Percentiles rank a stretch among this genome's conserved stretches.
These are phyloP conservation scores for Trifolium dubium DNA, from an alignment of 306 rosid genomes.

Conservation along the genomic window DNA sequence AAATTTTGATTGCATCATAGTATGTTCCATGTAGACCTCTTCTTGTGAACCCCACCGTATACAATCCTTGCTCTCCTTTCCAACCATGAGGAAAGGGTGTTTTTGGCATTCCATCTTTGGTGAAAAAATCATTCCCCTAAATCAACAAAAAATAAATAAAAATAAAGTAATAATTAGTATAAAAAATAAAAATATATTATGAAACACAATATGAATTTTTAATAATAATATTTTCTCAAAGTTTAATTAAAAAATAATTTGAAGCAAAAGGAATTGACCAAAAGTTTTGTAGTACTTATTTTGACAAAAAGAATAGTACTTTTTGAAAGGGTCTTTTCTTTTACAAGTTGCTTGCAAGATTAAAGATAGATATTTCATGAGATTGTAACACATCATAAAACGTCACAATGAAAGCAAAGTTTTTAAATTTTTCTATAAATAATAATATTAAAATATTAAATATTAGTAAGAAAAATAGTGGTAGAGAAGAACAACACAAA, in stretches of 20 bases:
- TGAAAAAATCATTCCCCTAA: constrained; percentile 73
- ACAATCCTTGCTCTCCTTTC: constrained; percentile 85
- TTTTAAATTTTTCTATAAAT: background rate
- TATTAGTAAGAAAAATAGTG: background rate
- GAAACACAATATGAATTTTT: too few species aligned
- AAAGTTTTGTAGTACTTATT: background rate
- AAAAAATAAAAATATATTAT: background rate
- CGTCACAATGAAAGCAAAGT: constrained; percentile 28
- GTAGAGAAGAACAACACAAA: background rate
- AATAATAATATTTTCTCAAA: too few species aligned
- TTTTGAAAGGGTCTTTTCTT: constrained; percentile 15
- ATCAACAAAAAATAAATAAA: background rate
- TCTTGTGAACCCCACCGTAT: constrained; percentile 82
- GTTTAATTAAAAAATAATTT: constrained; percentile 9
- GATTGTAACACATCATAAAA: constrained; percentile 37
- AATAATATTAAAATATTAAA: background rate
- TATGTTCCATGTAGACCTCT: constrained; percentile 87
- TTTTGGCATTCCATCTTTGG: constrained; percentile 82
- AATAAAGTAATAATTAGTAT: background rate
- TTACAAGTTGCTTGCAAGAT: constrained; percentile 32
- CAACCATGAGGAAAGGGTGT: constrained; percentile 85
- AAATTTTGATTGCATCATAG: constrained; percentile 67
- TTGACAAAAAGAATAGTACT: background rate
- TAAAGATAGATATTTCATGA: constrained; percentile 38
- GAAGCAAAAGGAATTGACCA: constrained; percentile 29